A percentile compares a stretch with the other conserved stretches of the same genome.
Conservation (phyloP, 768 basidiomycete species). For the Pisolithus marmoratus region DNA sequence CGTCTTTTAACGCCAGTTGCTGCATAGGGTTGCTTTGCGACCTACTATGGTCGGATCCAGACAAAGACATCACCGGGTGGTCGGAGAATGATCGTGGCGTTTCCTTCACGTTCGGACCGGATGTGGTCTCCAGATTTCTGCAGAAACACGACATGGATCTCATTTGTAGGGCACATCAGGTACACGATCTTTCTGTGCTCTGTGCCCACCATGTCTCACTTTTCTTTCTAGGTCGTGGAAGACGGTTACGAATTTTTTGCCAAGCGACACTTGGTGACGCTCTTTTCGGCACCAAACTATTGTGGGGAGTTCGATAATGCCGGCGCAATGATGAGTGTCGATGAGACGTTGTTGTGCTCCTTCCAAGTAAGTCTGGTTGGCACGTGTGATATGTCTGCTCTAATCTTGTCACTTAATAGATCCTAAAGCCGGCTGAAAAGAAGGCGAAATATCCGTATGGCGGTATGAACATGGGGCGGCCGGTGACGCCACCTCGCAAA, state of each 20-base stretch:
- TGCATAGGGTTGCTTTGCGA: conserved; percentile 83
- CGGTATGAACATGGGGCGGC: conserved; percentile 80
- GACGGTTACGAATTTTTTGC: conserved; percentile 99
- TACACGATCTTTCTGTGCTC: conserved; percentile 31
- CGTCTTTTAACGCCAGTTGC: conserved; percentile 5
- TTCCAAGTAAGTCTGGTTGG: conserved; percentile 72
- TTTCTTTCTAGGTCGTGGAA: conserved; percentile 74
- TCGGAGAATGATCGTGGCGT: conserved; percentile 99
- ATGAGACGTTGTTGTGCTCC: conserved; percentile 93
- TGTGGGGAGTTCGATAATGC: conserved; percentile 98
- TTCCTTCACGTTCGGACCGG: conserved; percentile 97
- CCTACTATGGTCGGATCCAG: conserved; percentile 97
- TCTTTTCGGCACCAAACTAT: conserved; percentile 96
- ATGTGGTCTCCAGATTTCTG: conserved; percentile 96
- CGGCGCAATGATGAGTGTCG: conserved; percentile 99
- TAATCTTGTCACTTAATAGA: conserved; percentile 40
- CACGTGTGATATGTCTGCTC: not conserved
- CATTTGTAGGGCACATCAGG: conserved; percentile 98
- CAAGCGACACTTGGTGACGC: conserved; percentile 91
- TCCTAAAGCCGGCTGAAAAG: conserved; percentile 98
- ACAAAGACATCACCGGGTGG: conserved; percentile 99
- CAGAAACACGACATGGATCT: conserved; percentile 99
- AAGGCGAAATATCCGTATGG: conserved; percentile 91
- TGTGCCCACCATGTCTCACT: not conserved
- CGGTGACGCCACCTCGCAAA: conserved; percentile 94